These are phyloP conservation scores for Mycena kentingensis DNA, from an alignment of 768 basidiomycete genomes.

Conservation along the genomic window DNA sequence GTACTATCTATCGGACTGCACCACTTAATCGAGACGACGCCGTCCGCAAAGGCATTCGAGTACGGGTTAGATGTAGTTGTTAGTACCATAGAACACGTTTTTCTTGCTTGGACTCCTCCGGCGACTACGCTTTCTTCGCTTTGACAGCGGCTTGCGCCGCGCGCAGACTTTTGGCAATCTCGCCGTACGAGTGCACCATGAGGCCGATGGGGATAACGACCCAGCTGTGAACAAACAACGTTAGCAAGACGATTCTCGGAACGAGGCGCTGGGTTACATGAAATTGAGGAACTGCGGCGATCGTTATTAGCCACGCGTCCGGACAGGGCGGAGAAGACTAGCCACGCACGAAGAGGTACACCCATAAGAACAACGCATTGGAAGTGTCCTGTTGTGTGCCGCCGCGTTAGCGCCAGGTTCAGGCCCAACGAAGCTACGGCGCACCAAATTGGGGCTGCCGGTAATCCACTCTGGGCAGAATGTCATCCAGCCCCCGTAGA, in stretches of 20 bases:
- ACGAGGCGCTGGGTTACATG: conserved; percentile 51
- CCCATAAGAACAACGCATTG: conserved; percentile 73
- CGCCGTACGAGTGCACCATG: conserved; percentile 76
- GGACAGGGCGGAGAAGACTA: not conserved
- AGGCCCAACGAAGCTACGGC: too few relatives aligned
- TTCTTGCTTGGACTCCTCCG: too few relatives aligned
- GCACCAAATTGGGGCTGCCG: conserved; percentile 69
- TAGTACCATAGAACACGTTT: too few relatives aligned
- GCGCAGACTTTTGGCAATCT: conserved; percentile 66
- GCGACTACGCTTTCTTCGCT: conserved; percentile 38
- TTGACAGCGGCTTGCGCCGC: conserved; percentile 33
- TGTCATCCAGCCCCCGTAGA: conserved; percentile 85
- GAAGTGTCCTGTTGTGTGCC: too few relatives aligned
- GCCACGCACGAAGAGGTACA: conserved; percentile 77
- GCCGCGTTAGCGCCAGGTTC: too few relatives aligned
- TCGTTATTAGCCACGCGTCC: not conserved
- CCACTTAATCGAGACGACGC: too few relatives aligned
- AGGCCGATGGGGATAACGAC: conserved; percentile 74
- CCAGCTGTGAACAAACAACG: conserved; percentile 62
- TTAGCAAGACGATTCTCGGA: not conserved
- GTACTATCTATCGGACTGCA: too few relatives aligned
- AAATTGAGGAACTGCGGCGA: conserved; percentile 71
- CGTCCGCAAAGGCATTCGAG: too few relatives aligned
- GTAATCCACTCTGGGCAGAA: conserved; percentile 87
- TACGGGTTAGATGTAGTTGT: too few relatives aligned